Evolutionary conservation across 73 alveolate genomes (phyloP).

Genomic region (Paramecium bursaria): DNA sequence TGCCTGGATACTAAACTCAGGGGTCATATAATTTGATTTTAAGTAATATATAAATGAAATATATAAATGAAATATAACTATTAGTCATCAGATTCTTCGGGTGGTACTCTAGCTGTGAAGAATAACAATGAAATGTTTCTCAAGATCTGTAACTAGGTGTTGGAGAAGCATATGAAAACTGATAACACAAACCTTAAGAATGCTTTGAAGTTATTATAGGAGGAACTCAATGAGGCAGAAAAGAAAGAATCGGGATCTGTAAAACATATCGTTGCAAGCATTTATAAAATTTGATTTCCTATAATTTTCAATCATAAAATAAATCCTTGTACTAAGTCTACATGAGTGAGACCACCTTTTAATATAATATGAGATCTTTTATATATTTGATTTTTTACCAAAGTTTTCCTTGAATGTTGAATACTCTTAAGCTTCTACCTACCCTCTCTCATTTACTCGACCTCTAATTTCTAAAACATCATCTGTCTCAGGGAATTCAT

Average conservation of each 20-base stretch:
- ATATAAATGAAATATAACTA: no score
- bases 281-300: background rate
- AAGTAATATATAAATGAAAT: no score
- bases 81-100: background rate
- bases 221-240: background rate
- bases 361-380: no score
- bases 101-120: background rate
- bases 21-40: background rate
- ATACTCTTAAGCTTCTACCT: background rate
- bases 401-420: background rate
- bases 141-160: background rate
- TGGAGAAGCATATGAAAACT: background rate
- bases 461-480: background rate
- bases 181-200: background rate
- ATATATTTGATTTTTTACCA: background rate
- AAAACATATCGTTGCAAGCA: background rate
- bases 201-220: background rate
- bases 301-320: background rate
- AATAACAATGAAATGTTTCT: background rate
- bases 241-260: background rate
- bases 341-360: background rate
- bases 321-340: background rate
- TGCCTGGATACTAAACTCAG: background rate
- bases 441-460: background rate
- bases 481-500: background rate